Conservation (phyloP, 495 filamentous ascomycete species). For the Neurospora africana region DNA sequence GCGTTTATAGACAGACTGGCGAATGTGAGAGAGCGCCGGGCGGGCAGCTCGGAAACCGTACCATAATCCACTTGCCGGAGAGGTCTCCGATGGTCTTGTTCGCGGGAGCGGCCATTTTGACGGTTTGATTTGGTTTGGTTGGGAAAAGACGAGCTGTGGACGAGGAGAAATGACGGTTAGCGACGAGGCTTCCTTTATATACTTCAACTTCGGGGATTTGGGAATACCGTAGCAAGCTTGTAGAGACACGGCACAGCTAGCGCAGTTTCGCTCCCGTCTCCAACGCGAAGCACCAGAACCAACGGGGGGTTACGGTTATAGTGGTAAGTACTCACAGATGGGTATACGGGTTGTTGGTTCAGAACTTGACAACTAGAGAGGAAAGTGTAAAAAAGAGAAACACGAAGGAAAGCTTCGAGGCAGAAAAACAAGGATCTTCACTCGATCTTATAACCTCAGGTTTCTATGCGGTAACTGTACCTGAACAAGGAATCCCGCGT, state of each 20-base stretch:
- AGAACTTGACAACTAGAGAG: neutral
- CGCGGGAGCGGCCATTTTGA: slow-evolving; percentile 73
- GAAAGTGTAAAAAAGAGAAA: neutral
- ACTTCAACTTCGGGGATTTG: rapidly evolving
- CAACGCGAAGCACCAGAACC: neutral
- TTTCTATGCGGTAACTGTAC: neutral
- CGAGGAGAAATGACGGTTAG: neutral
- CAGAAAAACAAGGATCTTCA: neutral
- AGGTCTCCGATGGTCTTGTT: slow-evolving; percentile 63
- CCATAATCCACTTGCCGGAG: slow-evolving; percentile 70
- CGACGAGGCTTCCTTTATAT: neutral
- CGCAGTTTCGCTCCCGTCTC: neutral
- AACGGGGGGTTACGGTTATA: neutral
- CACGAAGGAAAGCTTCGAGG: neutral
- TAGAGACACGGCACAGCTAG: neutral
- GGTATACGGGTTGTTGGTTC: neutral
- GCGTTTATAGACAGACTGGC: neutral
- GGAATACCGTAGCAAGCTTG: neutral
- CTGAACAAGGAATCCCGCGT: neutral
- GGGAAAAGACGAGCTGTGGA: neutral
- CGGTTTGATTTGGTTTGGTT: neutral
- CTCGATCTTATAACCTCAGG: neutral
- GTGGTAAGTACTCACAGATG: neutral
- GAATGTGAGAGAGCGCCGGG: neutral
- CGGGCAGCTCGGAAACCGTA: slow-evolving; percentile 25